phyloP scores from a whole-genome alignment of 2,329 filamentous ascomycete genomes.

The Exophiala alcalophila region DNA sequence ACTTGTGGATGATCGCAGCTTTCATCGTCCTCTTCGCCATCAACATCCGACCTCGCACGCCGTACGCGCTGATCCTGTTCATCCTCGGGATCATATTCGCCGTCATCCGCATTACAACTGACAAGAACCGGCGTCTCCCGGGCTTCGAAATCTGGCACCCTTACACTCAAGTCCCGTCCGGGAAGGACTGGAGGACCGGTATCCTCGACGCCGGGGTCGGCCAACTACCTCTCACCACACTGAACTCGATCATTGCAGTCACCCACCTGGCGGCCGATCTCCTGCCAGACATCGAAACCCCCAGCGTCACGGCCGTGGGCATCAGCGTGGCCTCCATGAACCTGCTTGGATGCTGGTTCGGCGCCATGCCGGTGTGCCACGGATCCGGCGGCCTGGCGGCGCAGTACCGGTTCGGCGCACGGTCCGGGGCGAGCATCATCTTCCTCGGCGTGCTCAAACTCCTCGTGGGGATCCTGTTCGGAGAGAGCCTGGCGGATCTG shows the following conservation, averaged over 20 bases:
- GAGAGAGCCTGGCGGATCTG: slow-evolving; percentile 68
- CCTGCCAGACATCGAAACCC: slow-evolving; percentile 64
- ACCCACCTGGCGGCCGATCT: slow-evolving; percentile 75
- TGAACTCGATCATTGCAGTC: slow-evolving; percentile 90
- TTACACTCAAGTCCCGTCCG: slow-evolving; percentile 46
- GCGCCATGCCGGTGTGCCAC: slow-evolving; percentile 93
- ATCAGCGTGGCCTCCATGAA: slow-evolving; percentile 83
- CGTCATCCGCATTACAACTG: slow-evolving; percentile 37
- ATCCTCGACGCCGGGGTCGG: slow-evolving; percentile 69
- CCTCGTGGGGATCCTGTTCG: slow-evolving; percentile 70
- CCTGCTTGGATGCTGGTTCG: slow-evolving; percentile 81
- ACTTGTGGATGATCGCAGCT: slow-evolving; percentile 70
- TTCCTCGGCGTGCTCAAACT: slow-evolving; percentile 74
- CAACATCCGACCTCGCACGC: slow-evolving; percentile 62
- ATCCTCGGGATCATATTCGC: slow-evolving; percentile 66
- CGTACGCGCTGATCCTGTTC: slow-evolving; percentile 75
- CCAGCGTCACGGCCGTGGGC: slow-evolving; percentile 73
- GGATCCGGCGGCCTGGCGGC: slow-evolving; percentile 87
- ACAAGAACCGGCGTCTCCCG: slow-evolving; percentile 37
- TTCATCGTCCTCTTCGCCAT: slow-evolving; percentile 70
- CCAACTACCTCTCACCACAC: slow-evolving; percentile 83
- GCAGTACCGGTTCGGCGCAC: slow-evolving; percentile 86
- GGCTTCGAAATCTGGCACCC: slow-evolving; percentile 62
- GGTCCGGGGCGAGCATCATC: slow-evolving; percentile 80
- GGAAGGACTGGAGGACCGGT: slow-evolving; percentile 50